These are phyloP conservation scores for Tricholomella constricta DNA, from an alignment of 768 basidiomycete species.

Conservation along the genomic window DNA sequence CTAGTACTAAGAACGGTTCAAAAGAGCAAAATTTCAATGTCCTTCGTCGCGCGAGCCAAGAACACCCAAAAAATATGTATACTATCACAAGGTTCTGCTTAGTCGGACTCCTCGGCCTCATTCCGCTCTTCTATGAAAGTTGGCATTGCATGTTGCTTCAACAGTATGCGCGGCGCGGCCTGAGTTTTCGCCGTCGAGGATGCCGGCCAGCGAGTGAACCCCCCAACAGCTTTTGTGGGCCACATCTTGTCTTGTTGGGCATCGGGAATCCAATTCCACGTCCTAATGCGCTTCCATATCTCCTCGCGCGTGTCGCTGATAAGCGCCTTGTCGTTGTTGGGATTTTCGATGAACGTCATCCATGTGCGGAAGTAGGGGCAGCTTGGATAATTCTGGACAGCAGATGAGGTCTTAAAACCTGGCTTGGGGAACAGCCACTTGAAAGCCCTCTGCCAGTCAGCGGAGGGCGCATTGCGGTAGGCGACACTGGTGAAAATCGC, in stretches of 20 bases:
- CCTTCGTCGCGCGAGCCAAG: no score
- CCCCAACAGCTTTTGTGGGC: not conserved
- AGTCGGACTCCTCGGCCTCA: no score
- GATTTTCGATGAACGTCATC: not conserved
- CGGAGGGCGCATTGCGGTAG: not conserved
- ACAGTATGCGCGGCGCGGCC: not conserved
- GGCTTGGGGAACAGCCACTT: constrained; percentile 1
- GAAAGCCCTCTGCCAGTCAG: constrained; percentile 5
- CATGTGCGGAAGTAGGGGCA: not conserved
- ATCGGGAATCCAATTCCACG: not conserved
- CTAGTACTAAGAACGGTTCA: no score
- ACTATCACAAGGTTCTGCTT: no score
- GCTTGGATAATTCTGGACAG: not conserved
- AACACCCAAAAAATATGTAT: no score
- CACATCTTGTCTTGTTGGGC: constrained; percentile 1
- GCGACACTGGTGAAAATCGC: not conserved
- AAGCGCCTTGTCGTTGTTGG: not conserved
- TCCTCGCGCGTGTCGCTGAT: not conserved
- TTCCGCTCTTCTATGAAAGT: no score
- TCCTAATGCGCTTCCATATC: not conserved
- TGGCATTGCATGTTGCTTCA: not conserved
- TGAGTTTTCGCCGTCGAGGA: not conserved
- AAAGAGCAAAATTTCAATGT: no score
- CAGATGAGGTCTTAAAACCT: not conserved
- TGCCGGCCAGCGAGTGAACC: not conserved